Evolutionary conservation across 2,329 filamentous ascomycete genomes (phyloP), one percentile per base, ranked within the genome.

Genomic region (Chrysosporium queenslandicum): DNA sequence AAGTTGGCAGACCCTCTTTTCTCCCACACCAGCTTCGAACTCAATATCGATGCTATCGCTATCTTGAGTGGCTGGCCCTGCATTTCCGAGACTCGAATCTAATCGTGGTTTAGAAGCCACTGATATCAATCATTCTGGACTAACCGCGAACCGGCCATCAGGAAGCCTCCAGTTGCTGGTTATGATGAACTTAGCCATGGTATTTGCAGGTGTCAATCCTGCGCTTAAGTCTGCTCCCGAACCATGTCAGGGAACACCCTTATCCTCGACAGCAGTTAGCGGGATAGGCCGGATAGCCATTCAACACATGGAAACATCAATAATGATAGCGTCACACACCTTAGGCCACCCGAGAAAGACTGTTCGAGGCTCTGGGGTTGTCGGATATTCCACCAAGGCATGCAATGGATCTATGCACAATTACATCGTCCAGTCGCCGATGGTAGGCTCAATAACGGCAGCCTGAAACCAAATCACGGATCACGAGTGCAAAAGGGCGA

Each of bases 261-360:
- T n/a, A n/a, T n/a, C n/a, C n/a, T n/a, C n/a, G n/a, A n/a, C n/a
- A n/a, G n/a, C n/a, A n/a, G n/a, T n/a, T n/a, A n/a, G n/a, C n/a
- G n/a, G n/a, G n/a, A n/a, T n/a, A n/a, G n/a, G n/a, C n/a, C n/a
- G n/a, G n/a, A n/a, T n/a, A n/a, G n/a, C n/a, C n/a, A n/a, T n/a
- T n/a, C n/a, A n/a, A n/a, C n/a, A n/a, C n/a, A 41, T 23, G 12
- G 14, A 41, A 43, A n/a, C 25, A 12, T 16, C 21, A 43, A 12
- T n/a, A n/a, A n/a, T 25, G 21, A 47, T 47, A 36, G 45, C 45
- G 32, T 47, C 45, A 47, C 30, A 47, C 30, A 47, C 45, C 14
- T 25, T 30, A 46, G 43, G n/a, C 20, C 32, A 16, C 32, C 6
- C 18, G 14, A n/a, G 29, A 37, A 36, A 47, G 45, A 27, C 45